Base-by-base conservation (phyloP, 805 yeast genomes). In the Nakazawaea wyomingensis region DNA sequence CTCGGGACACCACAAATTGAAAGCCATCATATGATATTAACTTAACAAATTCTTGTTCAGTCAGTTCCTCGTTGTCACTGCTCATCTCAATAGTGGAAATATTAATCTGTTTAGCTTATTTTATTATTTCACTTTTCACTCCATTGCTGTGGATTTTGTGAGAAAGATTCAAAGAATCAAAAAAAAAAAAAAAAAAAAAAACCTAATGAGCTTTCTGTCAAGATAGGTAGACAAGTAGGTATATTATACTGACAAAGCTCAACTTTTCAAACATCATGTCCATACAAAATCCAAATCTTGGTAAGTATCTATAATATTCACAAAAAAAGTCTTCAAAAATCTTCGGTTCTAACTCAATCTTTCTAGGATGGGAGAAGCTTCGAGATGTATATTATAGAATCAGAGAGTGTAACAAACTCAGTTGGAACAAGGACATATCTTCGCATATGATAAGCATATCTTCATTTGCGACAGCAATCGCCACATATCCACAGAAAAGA, bases 11-110 rank as follows among this genome's bases (percentile, higher is more conserved):
- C 17, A 78, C 67, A 54, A 76, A 83, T 47, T 71, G 75, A 54
- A 72, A 77, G 5, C 81, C 80, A 53, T 89, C 96, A 7, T 80
- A 71, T 1, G 96, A 85, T 1, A 85, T 74, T 29, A 91, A 65
- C 6, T 82, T 81, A 7, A 89, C 78, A 53, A 65, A 77, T 10
- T 60, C 50, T 3, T 56, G 49, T 9, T 43, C 50, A 21, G 43
- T 48, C 19, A 48, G 52, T 18, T 41, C 52, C 27, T 48, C 49
- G 28, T 49, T 55, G 27, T 55, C 61, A 2, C 40, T 42, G 16
- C 20, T 31, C 17, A n/a, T 36, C 27, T 11, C 11, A 24, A 3
- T 24, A 24, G n/a, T n/a, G n/a, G n/a, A n/a, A n/a, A n/a, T n/a
- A n/a, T n/a, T n/a, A n/a, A n/a, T n/a, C n/a, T n/a, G n/a, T n/a